Conservation (phyloP, 129 eudicot genomes). For the Flaveria bidentis region DNA sequence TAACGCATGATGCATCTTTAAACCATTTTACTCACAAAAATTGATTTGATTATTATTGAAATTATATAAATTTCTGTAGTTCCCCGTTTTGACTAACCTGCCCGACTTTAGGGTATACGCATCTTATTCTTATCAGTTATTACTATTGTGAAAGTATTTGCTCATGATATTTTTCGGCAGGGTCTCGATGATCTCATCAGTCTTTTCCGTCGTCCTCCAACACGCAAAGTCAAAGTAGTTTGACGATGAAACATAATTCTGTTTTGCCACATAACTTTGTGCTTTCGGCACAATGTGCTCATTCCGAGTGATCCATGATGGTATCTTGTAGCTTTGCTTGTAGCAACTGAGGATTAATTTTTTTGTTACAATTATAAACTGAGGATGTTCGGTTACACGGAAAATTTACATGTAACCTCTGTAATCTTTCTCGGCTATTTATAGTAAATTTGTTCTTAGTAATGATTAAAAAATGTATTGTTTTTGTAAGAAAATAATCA, state of each 20-base stretch:
- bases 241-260: constrained; percentile 28
- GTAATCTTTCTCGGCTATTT: neutral
- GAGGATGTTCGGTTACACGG: neutral
- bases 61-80: too few relatives aligned
- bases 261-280: constrained; percentile 12
- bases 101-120: neutral
- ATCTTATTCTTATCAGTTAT: neutral
- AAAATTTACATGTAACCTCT: neutral
- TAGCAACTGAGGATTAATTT: neutral
- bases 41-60: too few relatives aligned
- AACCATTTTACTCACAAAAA: too few relatives aligned
- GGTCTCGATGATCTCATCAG: constrained; percentile 96
- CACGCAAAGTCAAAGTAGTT: constrained; percentile 78
- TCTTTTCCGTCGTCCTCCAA: constrained; percentile 86
- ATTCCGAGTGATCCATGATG: constrained; percentile 13
- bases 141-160: neutral
- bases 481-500: too few relatives aligned
- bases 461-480: neutral
- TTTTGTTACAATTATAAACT: neutral
- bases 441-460: neutral
- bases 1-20: neutral
- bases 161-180: constrained; percentile 42
- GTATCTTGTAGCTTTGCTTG: constrained; percentile 21
- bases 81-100: too few relatives aligned
- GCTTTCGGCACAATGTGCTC: constrained; percentile 6